Conservation (phyloP, 495 filamentous ascomycete species). For the Aspergillus funiculosus region DNA sequence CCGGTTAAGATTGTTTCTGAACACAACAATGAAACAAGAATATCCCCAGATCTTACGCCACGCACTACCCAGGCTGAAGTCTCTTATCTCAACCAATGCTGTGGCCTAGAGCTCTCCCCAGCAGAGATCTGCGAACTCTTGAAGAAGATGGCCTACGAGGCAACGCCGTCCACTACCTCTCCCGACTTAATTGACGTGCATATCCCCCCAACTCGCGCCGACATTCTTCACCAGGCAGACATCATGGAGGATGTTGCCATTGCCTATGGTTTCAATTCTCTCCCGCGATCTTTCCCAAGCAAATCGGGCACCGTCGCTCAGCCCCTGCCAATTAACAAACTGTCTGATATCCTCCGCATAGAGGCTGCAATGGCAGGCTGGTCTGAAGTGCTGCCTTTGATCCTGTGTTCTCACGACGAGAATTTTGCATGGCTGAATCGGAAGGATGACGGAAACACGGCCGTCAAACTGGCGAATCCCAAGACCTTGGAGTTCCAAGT, state of each 20-base stretch:
- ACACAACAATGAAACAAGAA: constrained; percentile 77
- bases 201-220: constrained; percentile 83
- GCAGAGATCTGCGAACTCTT: constrained; percentile 68
- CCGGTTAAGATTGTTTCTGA: constrained; percentile 84
- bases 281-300: constrained; percentile 76
- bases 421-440: constrained; percentile 97
- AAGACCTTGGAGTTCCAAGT: constrained; percentile 97
- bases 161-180: constrained; percentile 61
- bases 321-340: constrained; percentile 87
- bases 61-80: constrained; percentile 75
- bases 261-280: constrained; percentile 91
- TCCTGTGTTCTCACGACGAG: constrained; percentile 96
- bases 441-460: constrained; percentile 77
- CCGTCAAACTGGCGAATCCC: constrained; percentile 86
- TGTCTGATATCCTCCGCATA: constrained; percentile 81
- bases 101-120: constrained; percentile 68
- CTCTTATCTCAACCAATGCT: constrained; percentile 87
- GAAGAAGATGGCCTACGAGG: constrained; percentile 77
- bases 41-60: constrained; percentile 71
- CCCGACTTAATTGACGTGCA: constrained; percentile 67
- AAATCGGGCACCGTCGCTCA: constrained; percentile 79
- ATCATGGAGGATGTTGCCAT: constrained; percentile 99
- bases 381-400: constrained; percentile 93
- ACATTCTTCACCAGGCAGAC: constrained; percentile 93
- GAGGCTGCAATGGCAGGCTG: constrained; percentile 94